Conservation (phyloP, 805 yeast species). For the Torulaspora indica region DNA sequence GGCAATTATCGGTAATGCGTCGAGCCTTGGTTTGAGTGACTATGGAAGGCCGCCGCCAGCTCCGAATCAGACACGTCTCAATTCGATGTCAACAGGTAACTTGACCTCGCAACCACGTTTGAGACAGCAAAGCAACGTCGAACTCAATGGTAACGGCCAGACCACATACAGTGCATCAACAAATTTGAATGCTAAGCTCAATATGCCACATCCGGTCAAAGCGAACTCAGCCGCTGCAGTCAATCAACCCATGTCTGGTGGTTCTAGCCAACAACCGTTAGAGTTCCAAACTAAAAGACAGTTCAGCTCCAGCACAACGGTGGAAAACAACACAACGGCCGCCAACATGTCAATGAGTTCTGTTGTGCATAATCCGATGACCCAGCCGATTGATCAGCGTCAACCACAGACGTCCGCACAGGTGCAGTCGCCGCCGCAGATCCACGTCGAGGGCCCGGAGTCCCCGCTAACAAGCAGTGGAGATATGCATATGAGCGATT, state of each 20-base stretch:
- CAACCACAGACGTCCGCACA: slow-evolving; percentile 4
- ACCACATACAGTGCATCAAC: not conserved
- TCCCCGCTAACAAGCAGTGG: slow-evolving; percentile 14
- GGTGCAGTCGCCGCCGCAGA: slow-evolving; percentile 19
- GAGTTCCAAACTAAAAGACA: slow-evolving; percentile 22
- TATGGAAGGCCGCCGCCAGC: slow-evolving; percentile 17
- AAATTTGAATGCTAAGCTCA: slow-evolving; percentile 13
- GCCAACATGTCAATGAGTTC: slow-evolving; percentile 26
- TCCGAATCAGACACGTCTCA: slow-evolving; percentile 27
- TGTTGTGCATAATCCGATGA: slow-evolving; percentile 23
- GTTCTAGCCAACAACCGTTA: slow-evolving; percentile 7
- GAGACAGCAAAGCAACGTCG: slow-evolving; percentile 15
- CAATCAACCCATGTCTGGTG: slow-evolving; percentile 8
- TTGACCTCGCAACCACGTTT: slow-evolving; percentile 17
- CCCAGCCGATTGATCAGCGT: slow-evolving; percentile 1
- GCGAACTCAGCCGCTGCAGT: slow-evolving; percentile 10
- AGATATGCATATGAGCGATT: slow-evolving; percentile 7
- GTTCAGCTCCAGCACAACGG: slow-evolving; percentile 23
- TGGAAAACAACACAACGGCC: slow-evolving; percentile 15
- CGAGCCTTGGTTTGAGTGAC: slow-evolving; percentile 23
- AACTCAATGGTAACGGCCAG: slow-evolving; percentile 1
- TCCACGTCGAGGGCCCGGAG: slow-evolving; percentile 10
- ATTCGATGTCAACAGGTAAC: slow-evolving; percentile 27
- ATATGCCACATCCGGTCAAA: slow-evolving; percentile 12
- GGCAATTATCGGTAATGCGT: slow-evolving; percentile 33